phyloP scores from a whole-genome alignment of 2,329 filamentous ascomycete species.

The Trichoderma endophyticum region DNA sequence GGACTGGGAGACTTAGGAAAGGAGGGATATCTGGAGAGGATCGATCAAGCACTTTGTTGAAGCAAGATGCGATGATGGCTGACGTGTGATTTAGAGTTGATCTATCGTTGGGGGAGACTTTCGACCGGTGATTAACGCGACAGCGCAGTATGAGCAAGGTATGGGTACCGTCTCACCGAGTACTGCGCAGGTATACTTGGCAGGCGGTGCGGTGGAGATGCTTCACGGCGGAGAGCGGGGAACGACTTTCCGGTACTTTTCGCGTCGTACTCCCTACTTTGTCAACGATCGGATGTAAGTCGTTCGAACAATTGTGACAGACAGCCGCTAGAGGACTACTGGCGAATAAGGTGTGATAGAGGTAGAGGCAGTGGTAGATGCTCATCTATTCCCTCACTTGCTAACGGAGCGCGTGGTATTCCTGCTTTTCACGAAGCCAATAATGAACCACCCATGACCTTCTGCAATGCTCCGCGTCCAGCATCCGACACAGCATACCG shows the following conservation, averaged over 20 bases:
- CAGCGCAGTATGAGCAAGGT: neutral
- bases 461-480: neutral
- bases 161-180: constrained; percentile 12
- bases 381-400: neutral
- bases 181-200: neutral
- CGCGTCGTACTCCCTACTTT: neutral
- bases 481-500: neutral
- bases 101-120: constrained; percentile 1
- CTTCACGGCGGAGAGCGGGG: constrained; percentile 1
- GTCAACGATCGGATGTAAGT: neutral
- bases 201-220: neutral
- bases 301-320: neutral
- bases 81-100: constrained; percentile 8
- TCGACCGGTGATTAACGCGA: constrained; percentile 6
- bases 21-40: neutral
- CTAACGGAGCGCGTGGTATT: neutral
- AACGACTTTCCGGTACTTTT: constrained; percentile 1
- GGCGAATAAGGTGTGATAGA: neutral
- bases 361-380: neutral
- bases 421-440: neutral
- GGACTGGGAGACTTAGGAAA: neutral
- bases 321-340: neutral
- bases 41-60: neutral
- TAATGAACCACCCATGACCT: neutral
- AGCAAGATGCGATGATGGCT: constrained; percentile 1